Evolutionary conservation across 1,284 basidiomycete genomes (phyloP), one percentile per base, ranked within the genome.

Genomic region (Leccinum cinnamomeum): DNA sequence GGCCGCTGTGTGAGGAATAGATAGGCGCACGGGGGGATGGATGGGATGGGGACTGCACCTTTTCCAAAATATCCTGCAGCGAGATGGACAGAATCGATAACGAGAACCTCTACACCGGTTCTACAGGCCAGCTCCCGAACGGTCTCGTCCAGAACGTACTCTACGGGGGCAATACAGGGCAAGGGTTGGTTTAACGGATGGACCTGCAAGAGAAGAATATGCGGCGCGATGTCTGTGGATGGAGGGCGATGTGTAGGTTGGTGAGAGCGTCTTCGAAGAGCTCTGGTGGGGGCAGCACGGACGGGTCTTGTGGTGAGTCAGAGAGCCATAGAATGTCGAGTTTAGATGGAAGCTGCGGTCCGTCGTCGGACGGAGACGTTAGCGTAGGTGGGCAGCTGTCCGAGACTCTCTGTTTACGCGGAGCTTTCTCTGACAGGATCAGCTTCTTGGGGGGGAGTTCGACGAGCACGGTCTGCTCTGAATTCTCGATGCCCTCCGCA

Each of bases 111-210:
- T 16, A 92, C 85, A 33, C 82, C 84, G 3, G 88, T 86, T 62
- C 84, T 81, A 51, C 83, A 81, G 2, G 92, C 92, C 64, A 95
- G 78, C 70, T 92, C 89, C 53, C 83, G 79, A 16, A 95, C 87
- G 1, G 92, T 92, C 37, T 86, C 84, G 69, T 91, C 87, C 33
- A 95, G 81, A 48, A 95, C 82, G 72, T 90, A 83, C 77, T 95
- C 93, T 61, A 95, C 89, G 3, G 93, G 94, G 66, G 28, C 89
- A 92, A 70, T 92, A 93, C 7, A 95, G 76, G 0, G 87, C 90
- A 35, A 95, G 76, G 0, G 89, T 91, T 2, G 92, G 90, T 71
- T 94, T 92, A 35, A 84, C 70, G 0, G 83, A 80, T 53, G 84
- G 78, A 12, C 82, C 83, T 7, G 80, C 71, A 6, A 79, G 72